Conservation (phyloP, 2,329 filamentous ascomycete genomes). For the Xylariales sp. region DNA sequence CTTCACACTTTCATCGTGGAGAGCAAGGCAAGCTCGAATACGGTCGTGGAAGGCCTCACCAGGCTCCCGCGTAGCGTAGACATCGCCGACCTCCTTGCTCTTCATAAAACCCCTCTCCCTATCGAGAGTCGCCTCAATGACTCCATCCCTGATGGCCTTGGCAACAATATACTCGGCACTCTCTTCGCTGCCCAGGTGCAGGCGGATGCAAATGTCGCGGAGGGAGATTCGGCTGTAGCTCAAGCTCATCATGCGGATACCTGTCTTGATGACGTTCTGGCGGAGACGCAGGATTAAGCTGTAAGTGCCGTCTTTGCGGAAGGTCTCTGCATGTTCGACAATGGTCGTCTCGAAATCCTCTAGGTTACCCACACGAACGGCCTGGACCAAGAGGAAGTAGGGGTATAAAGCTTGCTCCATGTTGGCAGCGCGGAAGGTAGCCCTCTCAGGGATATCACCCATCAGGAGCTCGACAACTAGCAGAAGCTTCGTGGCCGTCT, state of each 20-base stretch:
- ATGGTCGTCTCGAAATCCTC: constrained; percentile 90
- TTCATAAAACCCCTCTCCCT: constrained; percentile 97
- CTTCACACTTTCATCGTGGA: constrained; percentile 98
- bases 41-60: constrained; percentile 97
- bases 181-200: constrained; percentile 92
- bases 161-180: constrained; percentile 98
- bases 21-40: constrained; percentile 82
- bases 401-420: constrained; percentile 86
- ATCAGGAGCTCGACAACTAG: constrained; percentile 95
- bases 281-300: constrained; percentile 89
- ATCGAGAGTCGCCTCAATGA: constrained; percentile 92
- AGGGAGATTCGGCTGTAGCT: constrained; percentile 97
- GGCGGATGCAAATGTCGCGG: constrained; percentile 92
- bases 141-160: constrained; percentile 95
- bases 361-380: constrained; percentile 92
- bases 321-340: constrained; percentile 73
- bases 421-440: constrained; percentile 84
- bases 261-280: constrained; percentile 99
- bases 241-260: constrained; percentile 97
- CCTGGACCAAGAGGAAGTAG: constrained; percentile 90
- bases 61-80: constrained; percentile 93
- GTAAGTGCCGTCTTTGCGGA: constrained; percentile 92
- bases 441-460: constrained; percentile 96
- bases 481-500: constrained; percentile 93
- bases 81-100: constrained; percentile 93